phyloP scores from a whole-genome alignment of 2,329 filamentous ascomycete species.

The Aspergillus novoparasiticus region DNA sequence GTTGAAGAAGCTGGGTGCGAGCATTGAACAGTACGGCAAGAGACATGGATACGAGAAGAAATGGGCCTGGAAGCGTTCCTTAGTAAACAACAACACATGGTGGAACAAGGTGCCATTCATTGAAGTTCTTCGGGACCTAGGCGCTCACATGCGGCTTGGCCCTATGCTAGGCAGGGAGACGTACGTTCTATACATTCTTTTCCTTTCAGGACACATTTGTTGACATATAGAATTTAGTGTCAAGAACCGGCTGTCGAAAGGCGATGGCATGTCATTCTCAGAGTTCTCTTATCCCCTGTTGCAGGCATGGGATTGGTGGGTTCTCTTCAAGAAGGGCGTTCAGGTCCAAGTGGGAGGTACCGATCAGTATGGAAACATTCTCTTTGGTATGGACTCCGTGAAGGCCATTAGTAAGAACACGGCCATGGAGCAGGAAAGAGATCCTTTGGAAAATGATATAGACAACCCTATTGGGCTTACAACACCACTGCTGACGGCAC shows the following conservation, averaged over 20 bases:
- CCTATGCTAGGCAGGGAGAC: slow-evolving; percentile 87
- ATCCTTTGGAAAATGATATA: slow-evolving; percentile 39
- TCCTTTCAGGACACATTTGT: neutral
- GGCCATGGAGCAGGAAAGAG: slow-evolving; percentile 39
- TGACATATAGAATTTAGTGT: slow-evolving; percentile 54
- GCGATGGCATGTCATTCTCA: slow-evolving; percentile 89
- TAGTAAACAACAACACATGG: slow-evolving; percentile 86
- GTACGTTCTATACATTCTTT: slow-evolving; percentile 55
- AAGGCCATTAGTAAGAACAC: slow-evolving; percentile 67
- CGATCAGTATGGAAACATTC: slow-evolving; percentile 95
- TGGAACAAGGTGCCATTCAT: slow-evolving; percentile 70
- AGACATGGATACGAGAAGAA: slow-evolving; percentile 67
- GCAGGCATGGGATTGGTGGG: slow-evolving; percentile 97
- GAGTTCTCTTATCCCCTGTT: slow-evolving; percentile 93
- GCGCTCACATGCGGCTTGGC: slow-evolving; percentile 73
- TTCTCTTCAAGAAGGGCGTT: slow-evolving; percentile 71
- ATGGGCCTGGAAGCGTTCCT: slow-evolving; percentile 66
- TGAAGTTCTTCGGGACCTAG: slow-evolving; percentile 75
- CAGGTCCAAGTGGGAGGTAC: slow-evolving; percentile 92
- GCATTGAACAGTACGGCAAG: slow-evolving; percentile 67
- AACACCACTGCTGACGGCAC: slow-evolving; percentile 83
- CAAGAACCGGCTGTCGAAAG: slow-evolving; percentile 78
- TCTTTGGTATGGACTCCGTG: slow-evolving; percentile 83
- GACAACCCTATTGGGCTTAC: slow-evolving; percentile 77
- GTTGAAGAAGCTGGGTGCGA: slow-evolving; percentile 67